These are phyloP conservation scores for Raffaelea ambrosiae DNA, from an alignment of 2,329 filamentous ascomycete species.

Conservation along the genomic window DNA sequence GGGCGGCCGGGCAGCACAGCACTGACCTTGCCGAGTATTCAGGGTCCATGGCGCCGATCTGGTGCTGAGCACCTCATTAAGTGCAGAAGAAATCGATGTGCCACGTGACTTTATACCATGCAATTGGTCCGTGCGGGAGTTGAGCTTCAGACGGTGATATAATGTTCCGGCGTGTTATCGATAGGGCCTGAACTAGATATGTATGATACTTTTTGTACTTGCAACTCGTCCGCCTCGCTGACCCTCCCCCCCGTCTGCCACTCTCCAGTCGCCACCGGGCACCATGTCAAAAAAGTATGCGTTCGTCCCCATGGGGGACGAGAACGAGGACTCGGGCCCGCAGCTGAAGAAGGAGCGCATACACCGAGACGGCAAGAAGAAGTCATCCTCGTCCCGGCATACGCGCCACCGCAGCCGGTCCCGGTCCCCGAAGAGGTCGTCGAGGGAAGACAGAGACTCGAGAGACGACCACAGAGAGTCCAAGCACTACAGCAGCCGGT, in stretches of 20 bases:
- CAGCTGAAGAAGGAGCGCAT: slow-evolving; percentile 34
- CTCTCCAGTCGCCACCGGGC: too few species aligned
- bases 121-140: too few species aligned
- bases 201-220: too few species aligned
- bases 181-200: slow-evolving; percentile 2
- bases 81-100: too few species aligned
- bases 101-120: too few species aligned
- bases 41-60: too few species aligned
- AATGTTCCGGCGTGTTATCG: slow-evolving; percentile 9
- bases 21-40: too few species aligned
- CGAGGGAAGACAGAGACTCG: neutral
- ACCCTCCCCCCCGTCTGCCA: too few species aligned
- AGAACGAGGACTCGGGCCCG: slow-evolving; percentile 45
- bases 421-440: slow-evolving; percentile 15
- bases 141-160: slow-evolving; percentile 4
- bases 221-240: too few species aligned
- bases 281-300: slow-evolving; percentile 50
- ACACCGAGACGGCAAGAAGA: slow-evolving; percentile 35
- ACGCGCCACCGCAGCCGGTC: slow-evolving; percentile 18
- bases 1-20: too few species aligned
- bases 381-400: slow-evolving; percentile 15
- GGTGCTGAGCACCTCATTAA: too few species aligned
- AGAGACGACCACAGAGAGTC: slow-evolving; percentile 12
- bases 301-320: slow-evolving; percentile 55
- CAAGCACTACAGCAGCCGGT: slow-evolving; percentile 26